Conservation (phyloP, 305 asterid species). For the Ajuga reptans region DNA sequence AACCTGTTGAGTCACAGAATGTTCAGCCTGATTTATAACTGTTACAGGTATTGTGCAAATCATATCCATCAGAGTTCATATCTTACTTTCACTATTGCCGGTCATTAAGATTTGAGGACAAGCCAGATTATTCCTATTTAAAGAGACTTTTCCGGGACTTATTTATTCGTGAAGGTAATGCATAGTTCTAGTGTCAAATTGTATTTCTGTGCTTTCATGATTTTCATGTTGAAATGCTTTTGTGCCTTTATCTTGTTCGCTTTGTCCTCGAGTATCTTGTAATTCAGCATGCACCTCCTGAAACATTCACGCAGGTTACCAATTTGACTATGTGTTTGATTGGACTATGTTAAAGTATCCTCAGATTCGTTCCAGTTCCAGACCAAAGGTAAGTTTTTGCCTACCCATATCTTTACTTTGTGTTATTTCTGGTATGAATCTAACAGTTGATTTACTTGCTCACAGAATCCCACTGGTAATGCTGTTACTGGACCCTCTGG, state of each 20-base stretch:
- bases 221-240: background rate
- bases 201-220: background rate
- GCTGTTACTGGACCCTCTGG: conserved; percentile 83
- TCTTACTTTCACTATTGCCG: conserved; percentile 91
- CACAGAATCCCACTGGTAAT: conserved; percentile 63
- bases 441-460: conserved; percentile 21
- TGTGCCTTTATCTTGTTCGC: background rate
- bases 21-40: conserved; percentile 18
- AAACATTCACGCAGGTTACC: conserved; percentile 59
- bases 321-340: conserved; percentile 85
- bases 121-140: conserved; percentile 86
- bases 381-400: conserved; percentile 50
- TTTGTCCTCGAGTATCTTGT: background rate
- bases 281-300: conserved; percentile 8
- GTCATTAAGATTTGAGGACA: conserved; percentile 83
- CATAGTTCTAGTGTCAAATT: background rate
- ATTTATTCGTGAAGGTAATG: conserved; percentile 87
- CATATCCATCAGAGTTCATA: conserved; percentile 75
- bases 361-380: conserved; percentile 73
- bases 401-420: conserved; percentile 13
- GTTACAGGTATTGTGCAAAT: conserved; percentile 72
- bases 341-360: conserved; percentile 94
- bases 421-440: conserved; percentile 3
- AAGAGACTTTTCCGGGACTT: conserved; percentile 89
- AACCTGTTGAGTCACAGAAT: background rate